Percentiles rank a stretch among this genome's conserved stretches.
Evolutionary conservation across 768 basidiomycete species (phyloP).

Genomic region (Pleurotus sapidus): DNA sequence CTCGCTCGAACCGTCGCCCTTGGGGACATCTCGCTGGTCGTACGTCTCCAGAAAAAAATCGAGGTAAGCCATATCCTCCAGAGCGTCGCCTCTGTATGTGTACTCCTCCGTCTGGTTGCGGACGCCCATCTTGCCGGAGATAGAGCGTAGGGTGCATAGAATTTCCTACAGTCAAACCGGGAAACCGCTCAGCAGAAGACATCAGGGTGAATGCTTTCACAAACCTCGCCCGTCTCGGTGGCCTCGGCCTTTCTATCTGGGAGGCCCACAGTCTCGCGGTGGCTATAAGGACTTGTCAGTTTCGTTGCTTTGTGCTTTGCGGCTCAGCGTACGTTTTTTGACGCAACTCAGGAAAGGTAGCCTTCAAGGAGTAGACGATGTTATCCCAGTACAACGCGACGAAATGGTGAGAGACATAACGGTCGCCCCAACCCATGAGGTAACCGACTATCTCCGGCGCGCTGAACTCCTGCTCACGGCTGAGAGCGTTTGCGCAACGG

Average conservation of each 20-base stretch:
- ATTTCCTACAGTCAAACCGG: no score
- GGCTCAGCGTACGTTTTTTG: not conserved
- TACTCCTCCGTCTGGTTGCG: not conserved
- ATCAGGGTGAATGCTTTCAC: no score
- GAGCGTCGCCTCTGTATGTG: not conserved
- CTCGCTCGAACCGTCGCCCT: no score
- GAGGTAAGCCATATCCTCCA: not conserved
- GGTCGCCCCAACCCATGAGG: conserved; percentile 41
- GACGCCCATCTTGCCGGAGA: not conserved
- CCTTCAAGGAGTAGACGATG: not conserved
- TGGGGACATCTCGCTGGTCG: no score
- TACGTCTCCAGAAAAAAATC: not conserved
- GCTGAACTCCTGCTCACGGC: conserved; percentile 31
- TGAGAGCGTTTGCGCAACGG: conserved; percentile 28
- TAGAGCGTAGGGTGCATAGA: no score
- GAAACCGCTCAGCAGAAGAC: no score
- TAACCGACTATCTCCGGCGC: conserved; percentile 34
- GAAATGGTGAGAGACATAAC: conserved; percentile 32
- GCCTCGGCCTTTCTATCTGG: no score
- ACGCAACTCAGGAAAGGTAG: not conserved
- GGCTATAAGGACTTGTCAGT: no score
- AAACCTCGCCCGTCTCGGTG: no score
- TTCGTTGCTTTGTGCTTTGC: no score
- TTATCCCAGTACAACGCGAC: conserved; percentile 28
- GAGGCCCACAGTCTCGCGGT: no score